Base-by-base conservation (phyloP, 2,329 filamentous ascomycete species). In the Cordyceps sp. region DNA sequence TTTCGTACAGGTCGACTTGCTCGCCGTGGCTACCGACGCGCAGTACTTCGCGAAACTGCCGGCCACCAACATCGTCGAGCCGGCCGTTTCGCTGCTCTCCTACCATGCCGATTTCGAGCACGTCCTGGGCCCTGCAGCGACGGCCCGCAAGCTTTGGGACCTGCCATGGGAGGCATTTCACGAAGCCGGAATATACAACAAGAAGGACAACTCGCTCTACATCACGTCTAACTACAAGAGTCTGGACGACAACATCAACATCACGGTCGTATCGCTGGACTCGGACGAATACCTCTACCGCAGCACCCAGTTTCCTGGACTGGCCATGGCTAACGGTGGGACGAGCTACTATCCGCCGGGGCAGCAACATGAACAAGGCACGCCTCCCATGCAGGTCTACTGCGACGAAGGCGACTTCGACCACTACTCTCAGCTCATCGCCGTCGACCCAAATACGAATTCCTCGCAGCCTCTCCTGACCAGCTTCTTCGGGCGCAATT, bases 401-500 rank as follows among this genome's bases (percentile, higher is more conserved):
- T 37, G 36, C 28, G 34, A 37, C 27, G 34, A 41, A 40, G 12
- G 50, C 53, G 13, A 65, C 64, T 1, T 66, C 66, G 43, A 69
- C 67, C 40, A 62, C 61, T 0, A 63, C 61, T 5, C 44, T 60
- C 64, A 37, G 45, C 46, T 38, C 6, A 10, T 37, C n/a, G 34
- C 30, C 30, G 30, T 37, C 19, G 29, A 35, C 15, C 20, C 13
- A 0, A 34, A 15, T 5, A 30, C 38, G 35, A 6, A 38, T 2
- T 10, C 3, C 2, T 8, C 7, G 14, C 3, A 5, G 58, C 59
- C 62, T 0, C 50, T 78, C 10, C 35, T 77, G 13, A 70, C 70
- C 40, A 71, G 68, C 45, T 78, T 58, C 45, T 69, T 69, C 31
- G 69, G 71, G 14, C 61, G 69, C 3, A 57, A 64, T 26, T 76